phyloP scores from a whole-genome alignment of 495 filamentous ascomycete genomes.

The Pseudevernia furfuracea region DNA sequence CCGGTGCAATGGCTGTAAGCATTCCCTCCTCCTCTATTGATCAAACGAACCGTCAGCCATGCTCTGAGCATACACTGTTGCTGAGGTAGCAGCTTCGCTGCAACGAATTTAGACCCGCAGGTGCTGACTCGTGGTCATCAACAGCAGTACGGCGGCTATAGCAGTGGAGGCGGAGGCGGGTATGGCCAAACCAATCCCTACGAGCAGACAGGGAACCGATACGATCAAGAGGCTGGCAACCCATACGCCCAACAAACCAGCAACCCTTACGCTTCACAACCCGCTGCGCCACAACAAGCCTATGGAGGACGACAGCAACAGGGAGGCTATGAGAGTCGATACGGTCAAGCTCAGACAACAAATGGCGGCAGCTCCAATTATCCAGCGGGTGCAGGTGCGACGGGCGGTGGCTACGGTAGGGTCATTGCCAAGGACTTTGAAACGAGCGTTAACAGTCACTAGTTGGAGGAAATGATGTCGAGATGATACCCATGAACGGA shows the following conservation, averaged over 20 bases:
- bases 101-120: not conserved
- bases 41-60: not conserved
- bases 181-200: constrained; percentile 62
- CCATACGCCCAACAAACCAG: constrained; percentile 33
- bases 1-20: not conserved
- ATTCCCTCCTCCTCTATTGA: not conserved
- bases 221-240: constrained; percentile 27
- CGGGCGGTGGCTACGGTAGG: constrained; percentile 36
- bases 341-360: constrained; percentile 37
- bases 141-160: constrained; percentile 19
- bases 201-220: constrained; percentile 34
- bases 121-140: not conserved
- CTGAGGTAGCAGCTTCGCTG: not conserved
- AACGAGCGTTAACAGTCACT: constrained; percentile 21
- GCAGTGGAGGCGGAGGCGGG: constrained; percentile 33
- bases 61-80: not conserved
- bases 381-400: constrained; percentile 24
- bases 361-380: not conserved
- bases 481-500: constrained; percentile 57
- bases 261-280: constrained; percentile 44
- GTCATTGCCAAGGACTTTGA: constrained; percentile 14
- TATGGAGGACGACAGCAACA: constrained; percentile 31
- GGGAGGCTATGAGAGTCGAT: constrained; percentile 31
- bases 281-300: constrained; percentile 27
- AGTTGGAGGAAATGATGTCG: constrained; percentile 43